A percentile compares a stretch with the other conserved stretches of the same genome.
phyloP scores from a whole-genome alignment of 2,329 filamentous ascomycete species.

The Ascochyta clinopodiicola region DNA sequence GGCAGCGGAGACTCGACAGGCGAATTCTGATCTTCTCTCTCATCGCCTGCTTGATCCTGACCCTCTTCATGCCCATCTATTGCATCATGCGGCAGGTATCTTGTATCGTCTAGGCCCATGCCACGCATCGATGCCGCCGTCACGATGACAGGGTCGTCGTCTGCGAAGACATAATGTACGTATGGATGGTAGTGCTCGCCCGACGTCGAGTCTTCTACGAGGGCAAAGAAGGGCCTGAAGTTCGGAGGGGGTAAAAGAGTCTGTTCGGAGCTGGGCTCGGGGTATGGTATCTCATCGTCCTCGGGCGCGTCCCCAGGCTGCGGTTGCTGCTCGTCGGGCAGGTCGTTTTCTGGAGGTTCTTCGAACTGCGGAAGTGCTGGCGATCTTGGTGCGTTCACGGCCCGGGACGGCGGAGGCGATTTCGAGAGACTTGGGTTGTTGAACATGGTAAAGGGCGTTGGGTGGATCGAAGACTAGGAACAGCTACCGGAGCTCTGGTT shows the following conservation, averaged over 20 bases:
- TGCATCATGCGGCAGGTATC: slow-evolving; percentile 39
- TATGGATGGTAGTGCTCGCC: slow-evolving; percentile 81
- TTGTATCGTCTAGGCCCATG: slow-evolving; percentile 56
- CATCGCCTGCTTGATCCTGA: slow-evolving; percentile 23
- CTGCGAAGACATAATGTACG: slow-evolving; percentile 90
- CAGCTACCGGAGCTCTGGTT: slow-evolving; percentile 32
- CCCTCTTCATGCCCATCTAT: slow-evolving; percentile 29
- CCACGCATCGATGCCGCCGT: slow-evolving; percentile 68
- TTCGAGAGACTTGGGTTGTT: slow-evolving; percentile 27
- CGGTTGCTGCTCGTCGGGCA: slow-evolving; percentile 21
- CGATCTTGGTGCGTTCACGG: slow-evolving; percentile 35
- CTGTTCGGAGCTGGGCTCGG: slow-evolving; percentile 42
- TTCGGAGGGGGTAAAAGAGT: slow-evolving; percentile 51
- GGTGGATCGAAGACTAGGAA: slow-evolving; percentile 23
- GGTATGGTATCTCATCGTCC: slow-evolving; percentile 44
- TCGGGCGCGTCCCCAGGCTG: slow-evolving; percentile 29
- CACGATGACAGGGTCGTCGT: slow-evolving; percentile 83
- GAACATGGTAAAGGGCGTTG: slow-evolving; percentile 37
- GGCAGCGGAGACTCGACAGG: slow-evolving; percentile 53
- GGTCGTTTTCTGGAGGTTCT: slow-evolving; percentile 30
- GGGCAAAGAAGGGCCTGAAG: slow-evolving; percentile 84
- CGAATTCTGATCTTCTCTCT: slow-evolving; percentile 33
- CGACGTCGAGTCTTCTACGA: slow-evolving; percentile 78
- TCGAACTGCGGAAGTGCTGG: slow-evolving; percentile 33
- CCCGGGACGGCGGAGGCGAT: slow-evolving; percentile 24